Base-by-base conservation (phyloP, 352 stramenopile species). In the Blastocystis hominis region DNA sequence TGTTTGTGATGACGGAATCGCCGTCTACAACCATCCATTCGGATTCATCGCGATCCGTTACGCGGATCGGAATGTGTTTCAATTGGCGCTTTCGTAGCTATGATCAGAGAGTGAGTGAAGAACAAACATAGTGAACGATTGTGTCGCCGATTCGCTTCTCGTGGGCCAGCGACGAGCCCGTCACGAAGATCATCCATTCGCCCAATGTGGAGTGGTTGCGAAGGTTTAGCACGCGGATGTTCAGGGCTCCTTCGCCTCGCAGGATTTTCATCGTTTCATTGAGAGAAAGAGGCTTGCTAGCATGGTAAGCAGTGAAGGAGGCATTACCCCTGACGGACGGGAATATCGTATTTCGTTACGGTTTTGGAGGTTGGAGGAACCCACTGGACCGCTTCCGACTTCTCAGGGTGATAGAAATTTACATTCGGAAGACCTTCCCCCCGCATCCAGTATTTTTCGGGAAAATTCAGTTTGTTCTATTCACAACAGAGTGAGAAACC, bases 21-120 rank as follows among this genome's bases (percentile, higher is more conserved):
- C 70, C 70, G 20, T 80, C 70, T 6, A 80, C 70, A 0, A 80
- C 70, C 70, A 80, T 80, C 70, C 70, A 80, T n/a, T 80, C 70
- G 0, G 46, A 64, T 44, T 80, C 70, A 38, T 80, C 70, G 40
- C 70, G 70, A 80, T 80, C 70, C 30, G 70, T 80, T 15, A 80
- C 70, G 55, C 70, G 70, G 20, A 62, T 62, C 13, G 70, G 70
- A 42, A 80, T 62, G 42, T 80, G 9, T 6, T 80, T 62, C 46
- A 80, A 54, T 40, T 80, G 36, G 42, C 70, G 44, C 36, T 80
- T 80, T 63, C 70, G 50, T n/a, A 80, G 34, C 70, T 80, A 80
- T 3, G 34, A 10, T 80, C 5, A 64, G 3, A 64, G 4, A 3
- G 0, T 20, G 3, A 1, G n/a, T 15, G 17, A 63, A 42, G 38